Base-by-base conservation (phyloP, 108 stramenopile genomes). In the Hondaea fermentalgiana region DNA sequence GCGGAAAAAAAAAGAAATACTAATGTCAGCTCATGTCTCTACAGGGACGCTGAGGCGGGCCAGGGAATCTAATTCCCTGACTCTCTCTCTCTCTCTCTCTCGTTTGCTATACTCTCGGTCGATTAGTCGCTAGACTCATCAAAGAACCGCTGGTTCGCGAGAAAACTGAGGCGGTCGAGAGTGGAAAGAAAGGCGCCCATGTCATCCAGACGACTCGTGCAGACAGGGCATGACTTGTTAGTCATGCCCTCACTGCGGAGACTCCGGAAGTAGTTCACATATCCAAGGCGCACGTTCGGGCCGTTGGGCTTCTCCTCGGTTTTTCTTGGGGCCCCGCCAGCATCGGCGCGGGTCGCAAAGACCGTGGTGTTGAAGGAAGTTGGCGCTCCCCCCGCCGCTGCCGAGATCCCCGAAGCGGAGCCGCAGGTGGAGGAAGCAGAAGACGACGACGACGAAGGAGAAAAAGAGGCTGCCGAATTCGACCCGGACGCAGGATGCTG, bases 261-360 rank as follows among this genome's bases (percentile, higher is more conserved):
- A 23, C 49, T 53, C 49, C 76, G 76, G 28, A 83, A 83, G 76
- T 83, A 83, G 51, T 83, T 83, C 43, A 83, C 51, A 53, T 83
- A 83, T 3, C 76, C 76, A 8, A 83, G 76, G 8, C 76, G 45
- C 14, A 83, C 28, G 45, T 47, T 83, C 0, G 76, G 76, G 4
- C 64, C 64, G 25, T 69, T 4, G 25, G 64, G 25, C 6, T 28
- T 69, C 8, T 16, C 42, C 35, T 69, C 64, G 10, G 8, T 10
- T 23, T 69, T 17, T 8, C 64, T 23, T 8, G 35, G 14, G 42
- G 21, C 64, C 10, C 35, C 25, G 42, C 6, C 6, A 57, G 14
- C 16, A 57, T 16, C 16, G 55, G 55, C 55, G 55, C 55, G 8
- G 3, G 55, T 8, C 14, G 55, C 8, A 57, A 16, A 16, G 55